Evolutionary conservation across 148 eudicot genomes (phyloP).

Genomic region (Diospyros lotus): DNA sequence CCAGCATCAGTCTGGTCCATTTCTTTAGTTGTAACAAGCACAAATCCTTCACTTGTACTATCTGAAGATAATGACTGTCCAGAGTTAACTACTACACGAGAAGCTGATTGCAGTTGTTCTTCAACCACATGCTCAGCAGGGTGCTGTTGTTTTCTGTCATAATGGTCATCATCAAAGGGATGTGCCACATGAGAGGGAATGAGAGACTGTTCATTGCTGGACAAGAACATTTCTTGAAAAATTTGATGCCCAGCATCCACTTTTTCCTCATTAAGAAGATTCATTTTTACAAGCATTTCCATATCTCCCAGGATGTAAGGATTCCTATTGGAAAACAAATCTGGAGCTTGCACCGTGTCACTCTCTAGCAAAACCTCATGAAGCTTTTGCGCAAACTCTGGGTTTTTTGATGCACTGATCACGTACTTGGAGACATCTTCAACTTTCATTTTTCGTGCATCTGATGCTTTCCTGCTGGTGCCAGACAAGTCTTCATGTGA

Average conservation of each 20-base stretch:
- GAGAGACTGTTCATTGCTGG: conserved; percentile 35
- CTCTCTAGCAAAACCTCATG: conserved; percentile 70
- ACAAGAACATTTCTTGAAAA: conserved; percentile 25
- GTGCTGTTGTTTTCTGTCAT: conserved; percentile 25
- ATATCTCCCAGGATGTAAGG: conserved; percentile 31
- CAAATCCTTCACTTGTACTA: conserved; percentile 24
- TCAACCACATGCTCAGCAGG: conserved; percentile 20
- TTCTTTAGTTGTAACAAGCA: conserved; percentile 21
- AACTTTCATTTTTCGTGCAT: conserved; percentile 53
- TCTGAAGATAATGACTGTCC: conserved; percentile 19
- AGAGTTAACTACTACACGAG: conserved; percentile 12
- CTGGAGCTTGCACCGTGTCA: conserved; percentile 50
- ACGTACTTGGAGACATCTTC: conserved; percentile 76
- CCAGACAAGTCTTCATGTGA: conserved; percentile 29
- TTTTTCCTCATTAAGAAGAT: conserved; percentile 29
- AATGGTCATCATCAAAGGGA: conserved; percentile 15
- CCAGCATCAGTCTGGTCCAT: conserved; percentile 20
- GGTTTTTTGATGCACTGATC: conserved; percentile 68
- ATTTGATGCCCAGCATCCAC: conserved; percentile 22
- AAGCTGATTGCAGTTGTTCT: conserved; percentile 23
- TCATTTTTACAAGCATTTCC: conserved; percentile 30
- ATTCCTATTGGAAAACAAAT: conserved; percentile 41
- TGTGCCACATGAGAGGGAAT: conserved; percentile 30
- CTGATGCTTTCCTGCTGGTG: conserved; percentile 36
- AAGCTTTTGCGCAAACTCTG: conserved; percentile 73